Evolutionary conservation across 768 basidiomycete genomes (phyloP).

Genomic region (Amanita fuliginea): DNA sequence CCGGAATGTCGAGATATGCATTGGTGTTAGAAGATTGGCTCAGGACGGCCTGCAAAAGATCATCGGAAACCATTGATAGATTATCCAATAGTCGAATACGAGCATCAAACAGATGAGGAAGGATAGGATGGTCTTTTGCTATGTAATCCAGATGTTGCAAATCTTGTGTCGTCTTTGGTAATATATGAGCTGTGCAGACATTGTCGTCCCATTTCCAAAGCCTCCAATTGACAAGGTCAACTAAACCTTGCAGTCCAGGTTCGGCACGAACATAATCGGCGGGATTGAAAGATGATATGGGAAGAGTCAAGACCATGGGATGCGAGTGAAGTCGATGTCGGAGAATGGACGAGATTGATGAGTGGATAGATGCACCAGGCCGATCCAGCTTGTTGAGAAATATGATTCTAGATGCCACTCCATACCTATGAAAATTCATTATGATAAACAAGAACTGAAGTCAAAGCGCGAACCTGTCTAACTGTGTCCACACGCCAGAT

Average conservation of each 20-base stretch:
- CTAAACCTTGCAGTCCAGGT: conserved; percentile 75
- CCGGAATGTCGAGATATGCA: conserved; percentile 53
- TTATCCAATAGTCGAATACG: conserved; percentile 66
- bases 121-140: conserved; percentile 51
- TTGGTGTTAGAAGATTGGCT: conserved; percentile 42
- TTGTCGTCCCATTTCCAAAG: conserved; percentile 63
- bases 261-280: conserved; percentile 59
- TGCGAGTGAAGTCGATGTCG: conserved; percentile 67
- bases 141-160: conserved; percentile 34
- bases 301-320: conserved; percentile 60
- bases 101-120: conserved; percentile 55
- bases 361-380: conserved; percentile 69
- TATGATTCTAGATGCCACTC: conserved; percentile 66
- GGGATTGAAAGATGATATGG: conserved; percentile 67
- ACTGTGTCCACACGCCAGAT: conserved; percentile 78
- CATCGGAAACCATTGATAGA: conserved; percentile 71
- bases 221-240: conserved; percentile 79
- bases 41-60: conserved; percentile 67
- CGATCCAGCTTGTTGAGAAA: conserved; percentile 87
- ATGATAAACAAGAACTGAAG: not conserved
- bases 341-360: conserved; percentile 63
- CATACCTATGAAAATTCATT: conserved; percentile 39
- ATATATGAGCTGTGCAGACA: conserved; percentile 30
- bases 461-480: conserved; percentile 54
- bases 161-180: conserved; percentile 41